phyloP scores from a whole-genome alignment of 1,284 basidiomycete genomes.

The Pseudozyma tsukubaensis region DNA sequence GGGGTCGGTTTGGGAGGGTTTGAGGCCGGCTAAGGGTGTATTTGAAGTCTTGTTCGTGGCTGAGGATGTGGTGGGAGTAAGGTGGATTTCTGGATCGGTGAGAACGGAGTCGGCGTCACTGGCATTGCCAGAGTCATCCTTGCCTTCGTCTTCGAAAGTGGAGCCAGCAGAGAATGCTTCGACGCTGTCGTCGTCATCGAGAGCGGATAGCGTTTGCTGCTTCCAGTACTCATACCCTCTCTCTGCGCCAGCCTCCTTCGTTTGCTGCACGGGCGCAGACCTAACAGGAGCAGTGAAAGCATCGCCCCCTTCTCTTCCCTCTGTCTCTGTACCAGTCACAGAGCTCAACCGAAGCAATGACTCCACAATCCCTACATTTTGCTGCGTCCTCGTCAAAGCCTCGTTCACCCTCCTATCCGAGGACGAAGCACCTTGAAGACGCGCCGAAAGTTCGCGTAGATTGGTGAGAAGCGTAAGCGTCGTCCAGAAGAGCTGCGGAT shows the following conservation, averaged over 20 bases:
- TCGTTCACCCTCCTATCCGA: constrained; percentile 7
- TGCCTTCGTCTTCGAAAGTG: constrained; percentile 8
- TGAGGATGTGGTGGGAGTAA: background rate
- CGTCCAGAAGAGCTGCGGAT: constrained; percentile 40
- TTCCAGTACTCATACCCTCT: constrained; percentile 27
- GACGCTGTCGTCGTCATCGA: constrained; percentile 12
- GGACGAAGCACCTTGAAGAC: constrained; percentile 3
- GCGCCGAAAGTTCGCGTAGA: constrained; percentile 19
- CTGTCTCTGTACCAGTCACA: background rate
- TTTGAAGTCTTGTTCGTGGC: background rate
- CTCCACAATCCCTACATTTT: constrained; percentile 24
- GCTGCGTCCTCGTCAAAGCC: constrained; percentile 28
- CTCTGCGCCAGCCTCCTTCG: background rate
- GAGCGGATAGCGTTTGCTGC: constrained; percentile 15
- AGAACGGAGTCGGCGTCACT: constrained; percentile 32
- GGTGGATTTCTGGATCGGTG: constrained; percentile 39
- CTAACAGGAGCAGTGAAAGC: constrained; percentile 22
- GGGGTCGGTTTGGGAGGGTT: background rate
- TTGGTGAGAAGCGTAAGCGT: constrained; percentile 29
- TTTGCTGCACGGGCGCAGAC: background rate
- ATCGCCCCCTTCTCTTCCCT: background rate
- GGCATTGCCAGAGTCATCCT: background rate
- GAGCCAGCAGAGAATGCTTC: background rate
- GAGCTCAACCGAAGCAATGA: constrained; percentile 22
- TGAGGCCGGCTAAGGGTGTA: constrained; percentile 15